Evolutionary conservation across 225 moss, liverwort and hornwort species (phyloP).

Genomic region (Anthoceros angustus): DNA sequence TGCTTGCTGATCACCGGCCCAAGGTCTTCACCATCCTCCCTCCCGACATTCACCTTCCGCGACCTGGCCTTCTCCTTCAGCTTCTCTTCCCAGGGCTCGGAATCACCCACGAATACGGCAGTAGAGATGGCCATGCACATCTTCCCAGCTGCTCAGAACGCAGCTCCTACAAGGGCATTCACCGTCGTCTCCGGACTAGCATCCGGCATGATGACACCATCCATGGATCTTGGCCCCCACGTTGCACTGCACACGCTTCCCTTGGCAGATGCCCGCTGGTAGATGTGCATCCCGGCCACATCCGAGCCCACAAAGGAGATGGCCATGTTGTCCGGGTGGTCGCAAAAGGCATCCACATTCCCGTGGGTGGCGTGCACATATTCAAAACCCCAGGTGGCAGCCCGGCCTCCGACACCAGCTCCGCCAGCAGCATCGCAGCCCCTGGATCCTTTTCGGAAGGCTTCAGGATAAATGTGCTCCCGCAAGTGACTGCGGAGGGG

Average conservation of each 20-base stretch:
- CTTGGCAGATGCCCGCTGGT: constrained; percentile 65
- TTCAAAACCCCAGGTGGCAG: too few species aligned
- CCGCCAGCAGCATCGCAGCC: constrained; percentile 75
- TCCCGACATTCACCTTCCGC: too few species aligned
- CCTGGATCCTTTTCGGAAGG: constrained; percentile 91
- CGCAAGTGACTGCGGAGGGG: too few species aligned
- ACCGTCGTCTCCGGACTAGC: constrained; percentile 55
- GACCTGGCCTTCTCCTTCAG: too few species aligned
- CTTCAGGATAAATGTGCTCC: too few species aligned
- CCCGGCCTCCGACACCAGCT: constrained; percentile 59
- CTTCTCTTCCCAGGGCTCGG: too few species aligned
- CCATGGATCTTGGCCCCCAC: constrained; percentile 97
- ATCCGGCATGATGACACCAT: constrained; percentile 74
- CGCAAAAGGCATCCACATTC: constrained; percentile 73
- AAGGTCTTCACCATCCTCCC: too few species aligned
- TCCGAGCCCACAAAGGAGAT: constrained; percentile 91
- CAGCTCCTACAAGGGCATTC: constrained; percentile 86
- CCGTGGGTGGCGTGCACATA: constrained; percentile 66
- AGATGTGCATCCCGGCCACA: constrained; percentile 86
- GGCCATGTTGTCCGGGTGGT: constrained; percentile 78
- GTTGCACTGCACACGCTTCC: constrained; percentile 88
- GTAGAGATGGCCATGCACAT: constrained; percentile 88
- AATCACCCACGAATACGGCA: too few species aligned
- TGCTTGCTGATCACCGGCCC: constrained; percentile 80
- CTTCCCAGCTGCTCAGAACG: constrained; percentile 90